Conservation (phyloP, 192 early-diverging fungal genomes). For the Cladochytrium replicatum region DNA sequence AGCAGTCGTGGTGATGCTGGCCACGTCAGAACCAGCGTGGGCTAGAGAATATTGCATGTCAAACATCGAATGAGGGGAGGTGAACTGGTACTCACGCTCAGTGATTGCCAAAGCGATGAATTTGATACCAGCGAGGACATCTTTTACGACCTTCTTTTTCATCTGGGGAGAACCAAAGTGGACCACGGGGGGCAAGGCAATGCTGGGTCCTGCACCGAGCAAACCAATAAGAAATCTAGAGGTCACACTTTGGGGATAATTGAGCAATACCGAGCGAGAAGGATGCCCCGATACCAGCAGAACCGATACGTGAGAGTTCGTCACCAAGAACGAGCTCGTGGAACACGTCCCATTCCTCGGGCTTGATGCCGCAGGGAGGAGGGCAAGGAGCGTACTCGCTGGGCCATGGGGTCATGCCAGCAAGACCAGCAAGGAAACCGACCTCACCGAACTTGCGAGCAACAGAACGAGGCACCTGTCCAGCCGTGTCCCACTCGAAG, state of each 20-base stretch:
- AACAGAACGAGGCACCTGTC: conserved; percentile 45
- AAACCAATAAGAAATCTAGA: too few relatives aligned
- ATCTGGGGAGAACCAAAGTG: conserved; percentile 52
- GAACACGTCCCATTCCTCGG: conserved; percentile 53
- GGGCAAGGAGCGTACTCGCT: conserved; percentile 8
- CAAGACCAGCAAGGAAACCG: conserved; percentile 47
- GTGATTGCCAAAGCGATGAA: conserved; percentile 63
- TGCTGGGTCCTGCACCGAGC: conserved; percentile 48
- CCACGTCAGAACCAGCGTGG: conserved; percentile 51
- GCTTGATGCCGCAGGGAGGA: conserved; percentile 22
- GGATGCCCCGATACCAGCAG: conserved; percentile 51
- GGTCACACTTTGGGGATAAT: too few relatives aligned
- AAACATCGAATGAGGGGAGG: conserved; percentile 11
- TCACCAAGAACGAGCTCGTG: conserved; percentile 54
- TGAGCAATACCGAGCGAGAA: conserved; percentile 51
- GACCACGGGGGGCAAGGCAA: conserved; percentile 63
- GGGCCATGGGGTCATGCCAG: conserved; percentile 20
- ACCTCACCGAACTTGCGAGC: conserved; percentile 48
- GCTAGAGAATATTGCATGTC: conserved; percentile 43
- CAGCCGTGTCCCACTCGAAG: conserved; percentile 69
- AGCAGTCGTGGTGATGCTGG: conserved; percentile 49
- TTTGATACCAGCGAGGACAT: conserved; percentile 54
- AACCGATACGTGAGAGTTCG: conserved; percentile 54
- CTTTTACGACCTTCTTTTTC: conserved; percentile 44
- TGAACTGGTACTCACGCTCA: conserved; percentile 28